Percentiles rank a stretch among this genome's conserved stretches.
These are phyloP conservation scores for Hyparrhenia diplandra DNA, from an alignment of 176 grass and related monocot species.

Conservation along the genomic window DNA sequence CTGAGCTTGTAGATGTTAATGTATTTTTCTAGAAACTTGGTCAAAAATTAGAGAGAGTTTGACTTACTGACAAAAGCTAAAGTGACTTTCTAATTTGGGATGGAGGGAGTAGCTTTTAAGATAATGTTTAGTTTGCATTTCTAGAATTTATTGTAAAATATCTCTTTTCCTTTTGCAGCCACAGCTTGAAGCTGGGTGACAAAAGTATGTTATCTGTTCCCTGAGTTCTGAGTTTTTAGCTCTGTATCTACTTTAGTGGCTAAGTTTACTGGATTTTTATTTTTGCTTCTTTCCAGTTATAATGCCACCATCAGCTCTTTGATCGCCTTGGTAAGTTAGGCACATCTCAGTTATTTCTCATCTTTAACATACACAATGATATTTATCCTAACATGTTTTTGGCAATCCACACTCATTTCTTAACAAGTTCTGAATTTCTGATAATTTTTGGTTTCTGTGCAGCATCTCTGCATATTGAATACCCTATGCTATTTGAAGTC, in stretches of 20 bases:
- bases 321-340: slow-evolving; percentile 82
- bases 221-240: neutral
- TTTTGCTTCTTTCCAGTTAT: slow-evolving; percentile 74
- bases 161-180: slow-evolving; percentile 60
- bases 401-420: neutral
- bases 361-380: neutral
- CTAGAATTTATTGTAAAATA: slow-evolving; percentile 26
- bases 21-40: too few relatives aligned
- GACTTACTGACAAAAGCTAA: too few relatives aligned
- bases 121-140: slow-evolving; percentile 10
- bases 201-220: slow-evolving; percentile 65
- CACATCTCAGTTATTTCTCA: neutral
- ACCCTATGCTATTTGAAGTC: slow-evolving; percentile 97
- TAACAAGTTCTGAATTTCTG: neutral
- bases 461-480: slow-evolving; percentile 96
- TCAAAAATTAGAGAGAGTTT: too few relatives aligned
- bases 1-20: too few relatives aligned
- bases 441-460: slow-evolving; percentile 31
- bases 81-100: too few relatives aligned
- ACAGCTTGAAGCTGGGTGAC: slow-evolving; percentile 82
- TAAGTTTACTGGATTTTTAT: neutral
- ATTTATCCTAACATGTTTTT: slow-evolving; percentile 2
- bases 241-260: slow-evolving; percentile 9
- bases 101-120: neutral
- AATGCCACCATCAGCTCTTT: slow-evolving; percentile 97